Evolutionary conservation across 2,329 filamentous ascomycete species (phyloP).

Genomic region (Triangularia setosa): DNA sequence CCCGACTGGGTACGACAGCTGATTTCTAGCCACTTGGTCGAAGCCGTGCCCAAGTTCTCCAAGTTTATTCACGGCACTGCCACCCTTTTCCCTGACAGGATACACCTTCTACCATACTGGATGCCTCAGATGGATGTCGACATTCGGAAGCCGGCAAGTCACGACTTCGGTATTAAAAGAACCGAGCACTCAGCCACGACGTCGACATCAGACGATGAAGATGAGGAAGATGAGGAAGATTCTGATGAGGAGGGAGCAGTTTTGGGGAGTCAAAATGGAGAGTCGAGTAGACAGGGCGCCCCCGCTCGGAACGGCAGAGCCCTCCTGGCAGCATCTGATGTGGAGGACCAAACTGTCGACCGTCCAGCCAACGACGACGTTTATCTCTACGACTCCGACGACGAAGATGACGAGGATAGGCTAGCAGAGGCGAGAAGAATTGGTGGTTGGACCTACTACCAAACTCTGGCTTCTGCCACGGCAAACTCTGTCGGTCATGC

Average conservation of each 20-base stretch:
- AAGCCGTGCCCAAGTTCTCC: slow-evolving; percentile 98
- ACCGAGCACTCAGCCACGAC: slow-evolving; percentile 70
- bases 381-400: slow-evolving; percentile 89
- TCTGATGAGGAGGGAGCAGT: slow-evolving; percentile 58
- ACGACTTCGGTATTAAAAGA: slow-evolving; percentile 86
- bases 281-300: slow-evolving; percentile 37
- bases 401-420: slow-evolving; percentile 73
- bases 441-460: slow-evolving; percentile 73
- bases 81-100: slow-evolving; percentile 78
- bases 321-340: slow-evolving; percentile 54
- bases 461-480: slow-evolving; percentile 51
- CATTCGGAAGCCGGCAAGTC: slow-evolving; percentile 86
- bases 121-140: slow-evolving; percentile 98
- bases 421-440: slow-evolving; percentile 73
- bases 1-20: slow-evolving; percentile 96
- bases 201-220: slow-evolving; percentile 73
- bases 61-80: slow-evolving; percentile 98
- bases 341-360: slow-evolving; percentile 77
- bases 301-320: slow-evolving; percentile 28
- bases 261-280: slow-evolving; percentile 28
- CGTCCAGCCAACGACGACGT: slow-evolving; percentile 60
- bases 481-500: slow-evolving; percentile 41
- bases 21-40: slow-evolving; percentile 88
- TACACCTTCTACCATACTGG: slow-evolving; percentile 92
- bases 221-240: slow-evolving; percentile 67